phyloP scores from a whole-genome alignment of 169 alveolate species.

The Plasmodium gonderi region DNA sequence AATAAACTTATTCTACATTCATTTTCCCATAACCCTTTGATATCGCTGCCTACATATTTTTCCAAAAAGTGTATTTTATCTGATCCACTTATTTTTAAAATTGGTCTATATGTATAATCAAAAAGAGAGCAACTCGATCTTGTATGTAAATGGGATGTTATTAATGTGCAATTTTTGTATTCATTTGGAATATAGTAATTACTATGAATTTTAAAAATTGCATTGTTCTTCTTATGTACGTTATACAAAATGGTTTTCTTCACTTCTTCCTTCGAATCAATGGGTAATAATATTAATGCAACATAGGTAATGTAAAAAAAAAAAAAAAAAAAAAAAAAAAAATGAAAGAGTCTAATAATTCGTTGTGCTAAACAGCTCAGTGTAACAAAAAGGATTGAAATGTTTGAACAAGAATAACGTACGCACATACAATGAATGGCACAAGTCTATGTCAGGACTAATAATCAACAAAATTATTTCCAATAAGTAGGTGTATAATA shows the following conservation, averaged over 20 bases:
- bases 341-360: too few relatives aligned
- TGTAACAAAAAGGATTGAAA: neutral
- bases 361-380: neutral
- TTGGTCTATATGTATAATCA: conserved; percentile 74
- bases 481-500: neutral
- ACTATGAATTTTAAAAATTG: conserved; percentile 56
- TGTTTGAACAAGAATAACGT: neutral
- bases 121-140: conserved; percentile 62
- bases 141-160: conserved; percentile 73
- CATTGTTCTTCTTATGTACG: conserved; percentile 63
- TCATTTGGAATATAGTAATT: conserved; percentile 66
- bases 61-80: conserved; percentile 57
- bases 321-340: neutral
- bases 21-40: conserved; percentile 75
- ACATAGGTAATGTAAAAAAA: neutral
- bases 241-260: conserved; percentile 55
- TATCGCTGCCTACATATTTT: conserved; percentile 74
- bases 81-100: conserved; percentile 71
- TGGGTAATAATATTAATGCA: too few relatives aligned
- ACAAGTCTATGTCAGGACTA: neutral
- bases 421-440: neutral
- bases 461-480: neutral
- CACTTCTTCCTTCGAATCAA: conserved; percentile 39
- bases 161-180: conserved; percentile 53
- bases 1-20: conserved; percentile 75